Base-by-base conservation (phyloP, 768 basidiomycete species). In the Megacollybia marginata region DNA sequence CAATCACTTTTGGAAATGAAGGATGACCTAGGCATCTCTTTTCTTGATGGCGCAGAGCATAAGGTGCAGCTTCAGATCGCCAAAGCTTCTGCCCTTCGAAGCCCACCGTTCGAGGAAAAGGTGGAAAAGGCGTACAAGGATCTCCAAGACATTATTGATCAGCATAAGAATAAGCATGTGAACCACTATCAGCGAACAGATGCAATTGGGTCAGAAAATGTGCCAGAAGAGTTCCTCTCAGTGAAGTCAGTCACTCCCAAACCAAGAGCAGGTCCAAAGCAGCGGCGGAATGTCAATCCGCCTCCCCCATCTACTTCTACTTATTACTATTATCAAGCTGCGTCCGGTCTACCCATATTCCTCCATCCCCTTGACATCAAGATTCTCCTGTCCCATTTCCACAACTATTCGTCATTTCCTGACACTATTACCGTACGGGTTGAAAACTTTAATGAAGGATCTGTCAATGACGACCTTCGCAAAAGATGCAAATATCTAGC, bases 361-460 rank as follows among this genome's bases (percentile, higher is more conserved):
- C 80, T 99, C 10, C 92, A 96, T 59, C 95, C 95, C 2, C 77
- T 99, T 31, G 95, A 99, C 63, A 97, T 96, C 67, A 87, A 84
- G 67, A 92, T 96, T 53, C 75, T 99, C 20, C 73, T 93, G 40
- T 78, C 90, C 11, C 86, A 94, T 62, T 97, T 83, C 66, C 75
- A 75, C 59, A 75, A 73, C 54, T 97, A 97, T 59, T 68, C 84
- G 1, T 76, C 83, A 1, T 92, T 97, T 68, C 95, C 95, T 0
- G 82, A 90, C 59, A 73, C 73, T 13, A 87, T 99, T 55, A 74
- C 76, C 5, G 75, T 96, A 32, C 77, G 80, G n/a, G 84, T 96
- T 28, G 89, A 92, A 57, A 82, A 82, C 12, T 72, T 78, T 19
- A 73, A 79, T 2, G 85, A 89, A 62, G 80, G 88, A 42, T 80